Evolutionary conservation across 768 basidiomycete species (phyloP).

Genomic region (Trametes punicea): DNA sequence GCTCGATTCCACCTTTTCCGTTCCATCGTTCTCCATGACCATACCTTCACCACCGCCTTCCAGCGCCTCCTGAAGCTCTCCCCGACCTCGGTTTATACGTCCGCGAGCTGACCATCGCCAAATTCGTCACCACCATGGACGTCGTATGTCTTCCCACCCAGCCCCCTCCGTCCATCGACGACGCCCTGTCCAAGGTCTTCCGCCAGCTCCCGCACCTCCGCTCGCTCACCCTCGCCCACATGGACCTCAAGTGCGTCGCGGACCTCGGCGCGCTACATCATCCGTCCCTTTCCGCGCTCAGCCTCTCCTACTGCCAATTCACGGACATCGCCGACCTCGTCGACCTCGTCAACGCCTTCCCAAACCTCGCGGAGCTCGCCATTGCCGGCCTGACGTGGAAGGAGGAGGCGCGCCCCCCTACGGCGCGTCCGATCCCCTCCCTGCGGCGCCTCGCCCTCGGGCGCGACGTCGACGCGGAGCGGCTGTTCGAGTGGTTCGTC

Average conservation of each 20-base stretch:
- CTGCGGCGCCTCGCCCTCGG: conserved; percentile 19
- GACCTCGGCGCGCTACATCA: conserved; percentile 1
- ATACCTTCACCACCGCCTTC: conserved; percentile 10
- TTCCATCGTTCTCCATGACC: conserved; percentile 19
- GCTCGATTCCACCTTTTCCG: conserved; percentile 30
- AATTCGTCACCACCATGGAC: background rate
- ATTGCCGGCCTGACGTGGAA: conserved; percentile 25
- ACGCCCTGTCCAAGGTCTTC: conserved; percentile 11
- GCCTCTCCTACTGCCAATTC: conserved; percentile 27
- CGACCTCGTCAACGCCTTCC: conserved; percentile 25
- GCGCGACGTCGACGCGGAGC: conserved; percentile 18
- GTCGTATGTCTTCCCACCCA: background rate
- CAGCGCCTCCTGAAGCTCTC: conserved; percentile 17
- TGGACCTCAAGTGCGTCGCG: conserved; percentile 6
- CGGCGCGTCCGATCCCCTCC: background rate
- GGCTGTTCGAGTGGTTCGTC: conserved; percentile 24
- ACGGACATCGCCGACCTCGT: conserved; percentile 24
- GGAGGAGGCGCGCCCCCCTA: background rate
- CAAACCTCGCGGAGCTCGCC: conserved; percentile 17
- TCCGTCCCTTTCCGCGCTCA: conserved; percentile 20
- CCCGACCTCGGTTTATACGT: conserved; percentile 23
- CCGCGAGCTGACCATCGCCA: conserved; percentile 20
- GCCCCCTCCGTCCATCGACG: background rate
- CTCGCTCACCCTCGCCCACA: conserved; percentile 13
- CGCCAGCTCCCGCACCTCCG: conserved; percentile 13